A percentile compares a stretch with the other conserved stretches of the same genome.
Conservation (phyloP, 208 protist genomes). For the Leishmania guyanensis region DNA sequence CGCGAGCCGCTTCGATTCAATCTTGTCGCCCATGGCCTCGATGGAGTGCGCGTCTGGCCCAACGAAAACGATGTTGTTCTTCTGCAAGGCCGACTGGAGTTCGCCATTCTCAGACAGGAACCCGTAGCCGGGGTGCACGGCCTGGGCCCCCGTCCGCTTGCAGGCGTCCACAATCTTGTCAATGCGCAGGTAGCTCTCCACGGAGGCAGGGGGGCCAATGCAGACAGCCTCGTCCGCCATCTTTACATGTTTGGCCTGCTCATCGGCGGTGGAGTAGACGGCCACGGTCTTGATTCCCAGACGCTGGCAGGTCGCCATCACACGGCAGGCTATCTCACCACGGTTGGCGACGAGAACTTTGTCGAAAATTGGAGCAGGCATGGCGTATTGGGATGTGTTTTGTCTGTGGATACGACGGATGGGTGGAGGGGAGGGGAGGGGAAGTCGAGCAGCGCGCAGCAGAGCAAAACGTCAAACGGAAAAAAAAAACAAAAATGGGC, state of each 20-base stretch:
- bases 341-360: constrained; percentile 98
- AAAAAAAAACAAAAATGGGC: no score
- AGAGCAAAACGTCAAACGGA: no score
- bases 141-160: constrained; percentile 82
- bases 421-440: background rate
- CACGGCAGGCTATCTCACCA: constrained; percentile 98
- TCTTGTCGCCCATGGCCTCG: constrained; percentile 94
- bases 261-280: constrained; percentile 95
- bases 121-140: constrained; percentile 97
- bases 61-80: constrained; percentile 92
- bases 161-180: constrained; percentile 95
- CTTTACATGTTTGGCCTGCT: constrained; percentile 89
- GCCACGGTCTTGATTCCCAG: constrained; percentile 96
- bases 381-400: background rate
- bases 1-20: constrained; percentile 92
- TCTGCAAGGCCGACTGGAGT: constrained; percentile 85
- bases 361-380: constrained; percentile 58
- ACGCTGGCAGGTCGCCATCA: constrained; percentile 91
- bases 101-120: constrained; percentile 97
- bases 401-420: background rate
- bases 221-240: constrained; percentile 87
- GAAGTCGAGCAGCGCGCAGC: background rate
- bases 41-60: constrained; percentile 94
- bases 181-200: constrained; percentile 88
- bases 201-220: constrained; percentile 59